These are phyloP conservation scores for Acephala macrosclerotiorum DNA, from an alignment of 2,329 filamentous ascomycete genomes.

Conservation along the genomic window DNA sequence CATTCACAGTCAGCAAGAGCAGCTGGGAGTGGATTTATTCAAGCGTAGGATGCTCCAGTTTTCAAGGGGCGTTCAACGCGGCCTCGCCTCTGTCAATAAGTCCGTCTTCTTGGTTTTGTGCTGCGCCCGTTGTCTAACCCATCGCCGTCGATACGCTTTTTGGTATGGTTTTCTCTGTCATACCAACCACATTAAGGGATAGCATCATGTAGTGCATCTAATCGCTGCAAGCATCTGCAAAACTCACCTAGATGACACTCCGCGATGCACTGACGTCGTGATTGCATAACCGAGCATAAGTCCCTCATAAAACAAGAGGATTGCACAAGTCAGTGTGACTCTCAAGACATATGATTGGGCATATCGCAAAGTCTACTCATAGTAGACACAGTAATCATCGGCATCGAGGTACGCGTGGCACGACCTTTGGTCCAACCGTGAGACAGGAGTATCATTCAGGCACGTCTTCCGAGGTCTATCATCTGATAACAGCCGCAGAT, in stretches of 20 bases:
- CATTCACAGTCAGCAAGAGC: slow-evolving; percentile 1
- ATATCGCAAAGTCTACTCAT: slow-evolving; percentile 1
- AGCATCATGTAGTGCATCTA: background rate
- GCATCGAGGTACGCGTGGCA: slow-evolving; percentile 4
- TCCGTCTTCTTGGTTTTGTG: background rate
- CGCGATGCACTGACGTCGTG: background rate
- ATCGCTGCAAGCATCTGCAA: too few relatives aligned
- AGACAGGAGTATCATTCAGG: background rate
- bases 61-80: background rate
- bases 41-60: background rate
- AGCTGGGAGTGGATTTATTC: background rate
- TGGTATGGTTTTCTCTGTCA: background rate
- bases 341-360: background rate
- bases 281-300: background rate
- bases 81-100: background rate
- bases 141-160: background rate
- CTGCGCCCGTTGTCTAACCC: background rate
- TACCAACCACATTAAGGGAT: slow-evolving; percentile 4
- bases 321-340: background rate
- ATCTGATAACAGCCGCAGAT: background rate
- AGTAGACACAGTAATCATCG: slow-evolving; percentile 4
- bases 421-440: slow-evolving; percentile 2
- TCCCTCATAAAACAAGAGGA: background rate
- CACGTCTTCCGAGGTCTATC: background rate
- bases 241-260: too few relatives aligned